These are phyloP conservation scores for Daldinia eschscholtzii DNA, from an alignment of 2,329 filamentous ascomycete genomes.

Conservation along the genomic window DNA sequence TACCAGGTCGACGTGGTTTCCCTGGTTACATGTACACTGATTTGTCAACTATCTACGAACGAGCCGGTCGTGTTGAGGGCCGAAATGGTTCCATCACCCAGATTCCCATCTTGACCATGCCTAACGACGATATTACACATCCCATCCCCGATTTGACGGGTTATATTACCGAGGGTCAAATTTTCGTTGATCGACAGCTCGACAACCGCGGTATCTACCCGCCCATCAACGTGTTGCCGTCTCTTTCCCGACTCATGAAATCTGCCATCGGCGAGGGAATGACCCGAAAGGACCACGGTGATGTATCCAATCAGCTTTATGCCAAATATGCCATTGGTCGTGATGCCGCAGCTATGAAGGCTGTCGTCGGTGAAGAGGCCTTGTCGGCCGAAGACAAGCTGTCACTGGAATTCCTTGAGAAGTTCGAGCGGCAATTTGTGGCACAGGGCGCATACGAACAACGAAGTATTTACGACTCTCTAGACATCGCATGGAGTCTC, in stretches of 20 bases:
- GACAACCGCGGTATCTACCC: conserved; percentile 98
- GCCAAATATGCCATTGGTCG: conserved; percentile 99
- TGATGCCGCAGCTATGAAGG: conserved; percentile 99
- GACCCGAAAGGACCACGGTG: conserved; percentile 95
- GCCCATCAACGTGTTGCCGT: conserved; percentile 97
- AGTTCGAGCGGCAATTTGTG: conserved; percentile 97
- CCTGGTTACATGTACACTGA: conserved; percentile 99
- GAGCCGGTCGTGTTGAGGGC: conserved; percentile 95
- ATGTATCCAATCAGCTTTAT: conserved; percentile 99
- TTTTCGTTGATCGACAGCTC: conserved; percentile 94
- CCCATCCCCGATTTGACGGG: conserved; percentile 98
- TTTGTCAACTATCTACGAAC: conserved; percentile 99
- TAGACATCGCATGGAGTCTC: conserved; percentile 96
- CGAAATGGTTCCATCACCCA: conserved; percentile 99
- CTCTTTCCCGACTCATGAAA: conserved; percentile 99
- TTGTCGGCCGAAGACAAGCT: conserved; percentile 96
- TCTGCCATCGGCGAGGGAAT: conserved; percentile 98
- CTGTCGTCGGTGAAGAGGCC: conserved; percentile 97
- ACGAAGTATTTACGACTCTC: conserved; percentile 89
- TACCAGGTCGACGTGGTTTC: conserved; percentile 98
- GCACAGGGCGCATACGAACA: conserved; percentile 92
- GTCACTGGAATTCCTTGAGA: conserved; percentile 96
- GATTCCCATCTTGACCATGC: conserved; percentile 99
- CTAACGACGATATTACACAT: conserved; percentile 99
- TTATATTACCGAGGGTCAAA: conserved; percentile 99